Conservation (phyloP, 2,329 filamentous ascomycete species). For the Apiospora sp. region DNA sequence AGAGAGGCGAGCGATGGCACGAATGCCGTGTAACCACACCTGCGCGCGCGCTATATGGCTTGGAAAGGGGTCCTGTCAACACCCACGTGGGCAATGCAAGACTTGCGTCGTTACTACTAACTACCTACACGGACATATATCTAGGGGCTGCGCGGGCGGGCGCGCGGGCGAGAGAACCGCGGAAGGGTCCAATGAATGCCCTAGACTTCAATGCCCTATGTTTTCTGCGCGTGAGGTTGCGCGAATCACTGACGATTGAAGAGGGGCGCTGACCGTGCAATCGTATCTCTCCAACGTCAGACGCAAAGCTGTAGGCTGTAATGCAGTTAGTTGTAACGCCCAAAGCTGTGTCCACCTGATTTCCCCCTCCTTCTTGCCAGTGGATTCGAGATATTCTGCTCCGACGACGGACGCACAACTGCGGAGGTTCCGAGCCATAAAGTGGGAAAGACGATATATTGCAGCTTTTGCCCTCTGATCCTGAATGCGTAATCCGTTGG, state of each 20-base stretch:
- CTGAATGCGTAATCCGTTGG: background rate
- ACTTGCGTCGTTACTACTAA: constrained; percentile 4
- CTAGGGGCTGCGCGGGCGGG: background rate
- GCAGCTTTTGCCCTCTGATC: background rate
- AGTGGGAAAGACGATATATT: background rate
- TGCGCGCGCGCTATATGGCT: background rate
- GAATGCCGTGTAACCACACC: constrained; percentile 21
- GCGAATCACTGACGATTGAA: background rate
- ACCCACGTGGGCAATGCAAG: constrained; percentile 4
- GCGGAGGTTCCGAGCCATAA: background rate
- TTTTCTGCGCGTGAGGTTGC: background rate
- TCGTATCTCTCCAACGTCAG: background rate
- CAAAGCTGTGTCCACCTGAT: background rate
- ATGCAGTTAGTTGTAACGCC: background rate
- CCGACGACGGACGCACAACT: constrained; percentile 9
- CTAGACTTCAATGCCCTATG: background rate
- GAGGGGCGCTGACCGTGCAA: background rate
- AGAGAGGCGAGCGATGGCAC: constrained; percentile 7
- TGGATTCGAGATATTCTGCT: background rate
- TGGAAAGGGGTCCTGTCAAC: constrained; percentile 2
- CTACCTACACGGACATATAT: background rate
- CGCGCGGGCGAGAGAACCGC: background rate
- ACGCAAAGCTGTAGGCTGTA: background rate
- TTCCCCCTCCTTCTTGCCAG: background rate
- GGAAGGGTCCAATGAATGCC: background rate